Conservation (phyloP, 2,329 filamentous ascomycete species). For the Phoma herbarum region DNA sequence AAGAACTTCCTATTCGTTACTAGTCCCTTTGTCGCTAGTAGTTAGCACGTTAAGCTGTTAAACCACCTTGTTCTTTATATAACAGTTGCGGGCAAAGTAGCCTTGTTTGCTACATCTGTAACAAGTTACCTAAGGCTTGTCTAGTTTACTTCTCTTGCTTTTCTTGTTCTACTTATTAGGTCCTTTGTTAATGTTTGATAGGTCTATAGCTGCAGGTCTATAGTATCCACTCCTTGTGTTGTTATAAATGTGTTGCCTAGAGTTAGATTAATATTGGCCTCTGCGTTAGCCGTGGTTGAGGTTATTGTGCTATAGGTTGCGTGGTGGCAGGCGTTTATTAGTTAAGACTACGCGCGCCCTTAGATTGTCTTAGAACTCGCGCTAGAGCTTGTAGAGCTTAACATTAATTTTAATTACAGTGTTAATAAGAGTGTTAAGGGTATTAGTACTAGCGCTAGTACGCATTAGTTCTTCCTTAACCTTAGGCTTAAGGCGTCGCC, state of each 20-base stretch:
- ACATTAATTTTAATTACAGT: not conserved
- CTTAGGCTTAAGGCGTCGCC: not conserved
- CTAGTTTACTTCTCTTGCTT: not conserved
- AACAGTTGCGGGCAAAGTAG: not conserved
- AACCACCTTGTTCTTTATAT: not conserved
- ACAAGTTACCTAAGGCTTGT: not conserved
- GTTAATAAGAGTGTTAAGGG: not conserved
- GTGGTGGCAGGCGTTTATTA: not conserved
- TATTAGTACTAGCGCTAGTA: not conserved
- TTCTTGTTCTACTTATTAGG: not conserved
- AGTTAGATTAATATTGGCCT: not conserved
- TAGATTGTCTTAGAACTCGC: not conserved
- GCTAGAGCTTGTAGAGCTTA: not conserved
- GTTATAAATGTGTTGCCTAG: not conserved
- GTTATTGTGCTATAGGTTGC: not conserved
- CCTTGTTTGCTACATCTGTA: not conserved
- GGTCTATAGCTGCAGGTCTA: not conserved
- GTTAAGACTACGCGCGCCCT: not conserved
- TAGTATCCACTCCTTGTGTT: not conserved
- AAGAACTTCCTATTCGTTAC: not conserved
- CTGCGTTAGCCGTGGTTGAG: not conserved
- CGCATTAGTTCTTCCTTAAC: not conserved
- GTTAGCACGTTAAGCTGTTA: not conserved
- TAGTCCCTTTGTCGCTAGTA: not conserved
- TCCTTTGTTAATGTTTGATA: not conserved